Conservation (phyloP, 306 rosid genomes). For the Fagus crenata region DNA sequence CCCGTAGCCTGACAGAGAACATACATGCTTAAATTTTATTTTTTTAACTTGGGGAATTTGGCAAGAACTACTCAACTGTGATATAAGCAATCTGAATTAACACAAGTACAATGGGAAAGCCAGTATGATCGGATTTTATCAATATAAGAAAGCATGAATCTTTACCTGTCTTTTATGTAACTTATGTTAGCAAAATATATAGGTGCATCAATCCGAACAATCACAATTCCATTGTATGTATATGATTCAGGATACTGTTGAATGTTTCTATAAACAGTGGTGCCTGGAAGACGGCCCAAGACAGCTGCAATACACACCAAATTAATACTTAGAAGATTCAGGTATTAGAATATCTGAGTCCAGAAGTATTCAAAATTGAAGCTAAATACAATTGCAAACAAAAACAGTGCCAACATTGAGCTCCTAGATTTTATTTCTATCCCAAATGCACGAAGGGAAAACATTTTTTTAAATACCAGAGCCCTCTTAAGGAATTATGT, state of each 20-base stretch:
- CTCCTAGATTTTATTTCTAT: constrained; percentile 6
- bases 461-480: neutral
- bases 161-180: constrained; percentile 91
- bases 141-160: constrained; percentile 8
- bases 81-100: neutral
- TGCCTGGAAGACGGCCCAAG: constrained; percentile 98
- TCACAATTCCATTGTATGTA: constrained; percentile 91
- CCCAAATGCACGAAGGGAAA: neutral
- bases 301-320: constrained; percentile 70
- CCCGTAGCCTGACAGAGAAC: constrained; percentile 71
- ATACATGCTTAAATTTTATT: constrained; percentile 12
- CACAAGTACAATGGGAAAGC: neutral
- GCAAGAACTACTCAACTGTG: constrained; percentile 25
- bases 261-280: constrained; percentile 85
- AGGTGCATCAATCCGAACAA: constrained; percentile 94
- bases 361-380: neutral
- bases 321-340: constrained; percentile 26
- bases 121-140: neutral
- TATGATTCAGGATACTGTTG: constrained; percentile 93
- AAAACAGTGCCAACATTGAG: neutral
- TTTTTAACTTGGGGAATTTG: constrained; percentile 19
- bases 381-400: constrained; percentile 6
- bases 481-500: neutral
- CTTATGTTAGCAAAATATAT: constrained; percentile 89
- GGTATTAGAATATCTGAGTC: neutral